Percentiles rank a stretch among this genome's conserved stretches.
Conservation (phyloP, 2,329 filamentous ascomycete species). For the Triangularia setosa region DNA sequence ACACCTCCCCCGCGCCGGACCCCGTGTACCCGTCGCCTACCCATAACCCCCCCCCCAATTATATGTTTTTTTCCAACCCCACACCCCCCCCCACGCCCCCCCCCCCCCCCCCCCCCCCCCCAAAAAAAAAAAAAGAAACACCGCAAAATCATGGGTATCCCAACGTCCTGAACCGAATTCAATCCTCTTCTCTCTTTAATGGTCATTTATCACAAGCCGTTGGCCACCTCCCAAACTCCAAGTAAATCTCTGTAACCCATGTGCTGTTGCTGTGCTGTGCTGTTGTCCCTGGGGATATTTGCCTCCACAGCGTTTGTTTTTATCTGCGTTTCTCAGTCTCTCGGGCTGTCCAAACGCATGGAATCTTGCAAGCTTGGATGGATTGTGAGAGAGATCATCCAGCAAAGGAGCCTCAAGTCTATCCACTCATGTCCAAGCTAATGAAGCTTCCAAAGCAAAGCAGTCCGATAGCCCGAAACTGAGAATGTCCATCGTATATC, state of each 20-base stretch:
- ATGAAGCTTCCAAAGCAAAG: not conserved
- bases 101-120: too few relatives aligned
- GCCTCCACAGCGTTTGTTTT: not conserved
- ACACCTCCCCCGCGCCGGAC: too few relatives aligned
- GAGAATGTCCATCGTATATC: not conserved
- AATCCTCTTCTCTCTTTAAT: not conserved
- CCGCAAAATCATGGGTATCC: not conserved
- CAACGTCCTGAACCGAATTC: not conserved
- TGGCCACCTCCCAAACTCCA: not conserved
- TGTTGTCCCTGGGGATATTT: not conserved
- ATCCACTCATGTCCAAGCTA: not conserved
- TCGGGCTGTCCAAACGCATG: not conserved
- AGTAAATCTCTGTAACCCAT: not conserved
- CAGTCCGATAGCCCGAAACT: not conserved
- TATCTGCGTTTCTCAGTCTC: not conserved
- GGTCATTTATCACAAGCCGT: not conserved
- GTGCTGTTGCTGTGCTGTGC: not conserved
- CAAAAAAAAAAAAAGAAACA: too few relatives aligned
- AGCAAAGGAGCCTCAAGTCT: not conserved
- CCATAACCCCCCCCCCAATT: too few relatives aligned
- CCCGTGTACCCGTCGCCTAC: too few relatives aligned
- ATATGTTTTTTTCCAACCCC: too few relatives aligned
- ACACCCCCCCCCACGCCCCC: too few relatives aligned
- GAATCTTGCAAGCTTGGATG: not conserved
- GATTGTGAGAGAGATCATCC: not conserved